phyloP scores from a whole-genome alignment of 2,329 filamentous ascomycete genomes.

The Setomelanomma holmii region DNA sequence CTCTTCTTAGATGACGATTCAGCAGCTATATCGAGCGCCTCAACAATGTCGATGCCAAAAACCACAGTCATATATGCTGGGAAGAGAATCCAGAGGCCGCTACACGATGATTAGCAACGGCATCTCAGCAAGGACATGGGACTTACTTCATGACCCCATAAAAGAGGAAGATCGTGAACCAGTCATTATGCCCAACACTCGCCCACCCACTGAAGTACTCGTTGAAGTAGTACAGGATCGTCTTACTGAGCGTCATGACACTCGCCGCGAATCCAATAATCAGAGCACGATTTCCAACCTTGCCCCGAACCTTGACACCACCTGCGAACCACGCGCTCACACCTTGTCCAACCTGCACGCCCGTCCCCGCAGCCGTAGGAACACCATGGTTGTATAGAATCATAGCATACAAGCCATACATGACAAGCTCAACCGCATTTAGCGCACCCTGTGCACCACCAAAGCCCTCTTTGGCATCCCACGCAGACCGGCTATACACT shows the following conservation, averaged over 20 bases:
- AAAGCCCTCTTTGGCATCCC: slow-evolving; percentile 72
- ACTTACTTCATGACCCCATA: slow-evolving; percentile 74
- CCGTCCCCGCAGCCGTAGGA: slow-evolving; percentile 44
- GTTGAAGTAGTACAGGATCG: slow-evolving; percentile 69
- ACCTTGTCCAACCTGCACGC: slow-evolving; percentile 48
- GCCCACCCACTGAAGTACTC: slow-evolving; percentile 67
- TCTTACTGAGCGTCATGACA: slow-evolving; percentile 72
- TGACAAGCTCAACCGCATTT: slow-evolving; percentile 71
- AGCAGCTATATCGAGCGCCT: slow-evolving; percentile 60
- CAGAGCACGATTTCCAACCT: slow-evolving; percentile 61
- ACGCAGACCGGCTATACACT: slow-evolving; percentile 80
- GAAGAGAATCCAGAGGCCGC: slow-evolving; percentile 69
- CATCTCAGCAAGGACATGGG: neutral
- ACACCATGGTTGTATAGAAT: slow-evolving; percentile 56
- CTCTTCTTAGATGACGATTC: slow-evolving; percentile 33
- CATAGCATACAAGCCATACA: slow-evolving; percentile 70
- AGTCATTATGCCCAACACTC: slow-evolving; percentile 68
- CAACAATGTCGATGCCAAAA: slow-evolving; percentile 67
- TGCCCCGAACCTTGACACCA: slow-evolving; percentile 60
- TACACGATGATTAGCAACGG: slow-evolving; percentile 37
- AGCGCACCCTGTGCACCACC: slow-evolving; percentile 74
- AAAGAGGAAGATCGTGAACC: slow-evolving; percentile 60
- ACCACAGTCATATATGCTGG: slow-evolving; percentile 68
- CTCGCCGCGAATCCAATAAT: slow-evolving; percentile 66
- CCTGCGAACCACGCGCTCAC: slow-evolving; percentile 55